Evolutionary conservation across 2,329 filamentous ascomycete genomes (phyloP).

Genomic region (Cordyceps cateniannulata): DNA sequence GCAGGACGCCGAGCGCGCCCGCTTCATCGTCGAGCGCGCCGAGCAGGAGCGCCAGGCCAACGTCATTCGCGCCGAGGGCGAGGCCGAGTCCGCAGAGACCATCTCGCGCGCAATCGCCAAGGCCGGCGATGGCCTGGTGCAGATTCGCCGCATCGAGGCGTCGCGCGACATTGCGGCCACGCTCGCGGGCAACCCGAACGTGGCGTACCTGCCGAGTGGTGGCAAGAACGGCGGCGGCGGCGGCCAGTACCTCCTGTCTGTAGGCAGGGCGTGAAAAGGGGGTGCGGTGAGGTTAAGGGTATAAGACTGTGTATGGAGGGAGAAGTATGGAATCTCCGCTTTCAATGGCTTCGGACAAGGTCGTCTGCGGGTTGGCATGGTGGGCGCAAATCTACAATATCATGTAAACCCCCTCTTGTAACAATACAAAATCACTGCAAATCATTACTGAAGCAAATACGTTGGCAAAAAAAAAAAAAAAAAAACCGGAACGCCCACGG

Average conservation of each 20-base stretch:
- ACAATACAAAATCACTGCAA: slow-evolving; percentile 13
- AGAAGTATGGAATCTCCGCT: slow-evolving; percentile 27
- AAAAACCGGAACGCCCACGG: neutral
- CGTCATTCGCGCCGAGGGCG: slow-evolving; percentile 95
- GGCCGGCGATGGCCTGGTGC: slow-evolving; percentile 84
- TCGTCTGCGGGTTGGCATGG: slow-evolving; percentile 8
- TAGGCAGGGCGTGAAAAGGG: slow-evolving; percentile 33
- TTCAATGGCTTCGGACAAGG: slow-evolving; percentile 17
- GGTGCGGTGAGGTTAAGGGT: too few species aligned
- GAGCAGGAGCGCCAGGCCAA: slow-evolving; percentile 99
- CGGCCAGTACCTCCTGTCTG: slow-evolving; percentile 47
- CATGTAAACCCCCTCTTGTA: slow-evolving; percentile 18
- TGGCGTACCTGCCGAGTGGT: slow-evolving; percentile 84
- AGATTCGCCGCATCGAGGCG: slow-evolving; percentile 96
- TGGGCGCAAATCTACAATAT: slow-evolving; percentile 22
- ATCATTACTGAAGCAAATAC: neutral
- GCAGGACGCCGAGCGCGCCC: slow-evolving; percentile 93
- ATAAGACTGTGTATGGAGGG: slow-evolving; percentile 5
- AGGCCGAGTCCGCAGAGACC: slow-evolving; percentile 92
- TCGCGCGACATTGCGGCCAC: slow-evolving; percentile 93
- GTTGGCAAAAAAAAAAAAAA: neutral
- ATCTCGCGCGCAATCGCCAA: slow-evolving; percentile 92
- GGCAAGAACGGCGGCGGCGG: slow-evolving; percentile 57
- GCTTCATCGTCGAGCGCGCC: slow-evolving; percentile 97
- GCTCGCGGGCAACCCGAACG: slow-evolving; percentile 84